These are phyloP conservation scores for Juglanconis sp. DNA, from an alignment of 2,329 filamentous ascomycete species.

Conservation along the genomic window DNA sequence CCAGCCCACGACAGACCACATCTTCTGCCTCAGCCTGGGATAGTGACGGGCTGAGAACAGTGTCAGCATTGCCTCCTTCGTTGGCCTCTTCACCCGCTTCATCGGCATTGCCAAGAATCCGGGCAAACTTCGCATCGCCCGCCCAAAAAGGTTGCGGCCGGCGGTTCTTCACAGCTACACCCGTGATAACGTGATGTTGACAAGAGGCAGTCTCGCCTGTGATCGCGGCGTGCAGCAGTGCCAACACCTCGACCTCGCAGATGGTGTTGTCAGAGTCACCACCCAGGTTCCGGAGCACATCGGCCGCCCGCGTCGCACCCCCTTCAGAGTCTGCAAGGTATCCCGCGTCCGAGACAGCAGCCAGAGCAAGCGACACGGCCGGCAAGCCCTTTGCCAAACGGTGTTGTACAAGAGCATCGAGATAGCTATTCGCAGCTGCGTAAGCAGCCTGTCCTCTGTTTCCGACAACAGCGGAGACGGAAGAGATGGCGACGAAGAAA, in stretches of 20 bases:
- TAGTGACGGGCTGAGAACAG: constrained; percentile 39
- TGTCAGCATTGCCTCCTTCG: constrained; percentile 18
- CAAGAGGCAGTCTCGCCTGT: constrained; percentile 39
- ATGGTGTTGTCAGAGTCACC: constrained; percentile 43
- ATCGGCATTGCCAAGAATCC: constrained; percentile 30
- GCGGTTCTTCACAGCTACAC: constrained; percentile 42
- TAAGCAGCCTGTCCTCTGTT: constrained; percentile 49
- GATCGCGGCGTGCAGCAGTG: constrained; percentile 50
- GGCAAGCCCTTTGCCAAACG: constrained; percentile 32
- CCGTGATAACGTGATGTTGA: constrained; percentile 51
- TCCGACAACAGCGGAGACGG: constrained; percentile 30
- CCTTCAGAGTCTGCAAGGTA: constrained; percentile 42
- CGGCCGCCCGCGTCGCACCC: constrained; percentile 43
- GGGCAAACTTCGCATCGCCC: constrained; percentile 51
- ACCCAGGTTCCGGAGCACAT: constrained; percentile 39
- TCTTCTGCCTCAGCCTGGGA: constrained; percentile 44
- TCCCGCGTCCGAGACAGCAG: constrained; percentile 46
- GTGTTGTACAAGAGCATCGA: constrained; percentile 36
- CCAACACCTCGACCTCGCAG: constrained; percentile 51
- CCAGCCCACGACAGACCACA: constrained; percentile 43
- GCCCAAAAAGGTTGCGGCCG: constrained; percentile 47
- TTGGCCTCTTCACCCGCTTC: constrained; percentile 34
- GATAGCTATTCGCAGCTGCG: constrained; percentile 39
- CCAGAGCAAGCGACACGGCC: constrained; percentile 46
- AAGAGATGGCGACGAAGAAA: constrained; percentile 37